Base-by-base conservation (phyloP, 176 grass and related monocot genomes). In the Aegilops speltoides region DNA sequence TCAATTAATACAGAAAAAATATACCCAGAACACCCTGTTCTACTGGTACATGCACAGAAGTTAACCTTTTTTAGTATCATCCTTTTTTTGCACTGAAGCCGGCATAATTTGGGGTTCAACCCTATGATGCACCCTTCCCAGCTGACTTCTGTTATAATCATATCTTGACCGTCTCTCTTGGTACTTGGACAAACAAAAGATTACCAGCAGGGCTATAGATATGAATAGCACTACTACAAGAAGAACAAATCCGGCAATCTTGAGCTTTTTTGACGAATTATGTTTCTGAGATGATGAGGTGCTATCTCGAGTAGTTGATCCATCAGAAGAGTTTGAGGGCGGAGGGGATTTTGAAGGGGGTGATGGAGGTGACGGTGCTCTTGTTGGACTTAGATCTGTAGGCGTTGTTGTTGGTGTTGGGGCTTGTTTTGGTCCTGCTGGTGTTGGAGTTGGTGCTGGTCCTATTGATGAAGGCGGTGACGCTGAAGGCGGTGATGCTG, bases 131-230 rank as follows among this genome's bases (percentile, higher is more conserved):
- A 91, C 83, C 79, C 70, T 84, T 88, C 81, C 76, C 50, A 73
- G 73, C 67, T 92, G 91, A 89, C 75, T 86, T 90, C 83, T 87
- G 78, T 84, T 87, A 79, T 83, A 67, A 81, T 87, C 82, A 86
- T 90, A 80, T 54, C 84, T 94, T 68, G 88, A 92, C 38, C 68
- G 90, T 38, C 87, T 87, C 80, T 94, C 97, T 88, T 94, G 63
- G 26, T 96, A 93, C 84, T 99, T 99, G 38, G 97, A 90, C 78
- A 97, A 25, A 68, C 90, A 97, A 91, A 88, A 94, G 52, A 99
- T 82, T 41, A 87, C 75, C n/a, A 86, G 72, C 62, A 99, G 77
- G 33, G 90, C 89, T 64, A 90, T 85, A 63, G 87, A 66, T 67
- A 99, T 88, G 83, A 94, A 82, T 28, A 92, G 36, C 74, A 92